These are phyloP conservation scores for Cocos nucifera DNA, from an alignment of 176 grass and related monocot genomes.

Conservation along the genomic window DNA sequence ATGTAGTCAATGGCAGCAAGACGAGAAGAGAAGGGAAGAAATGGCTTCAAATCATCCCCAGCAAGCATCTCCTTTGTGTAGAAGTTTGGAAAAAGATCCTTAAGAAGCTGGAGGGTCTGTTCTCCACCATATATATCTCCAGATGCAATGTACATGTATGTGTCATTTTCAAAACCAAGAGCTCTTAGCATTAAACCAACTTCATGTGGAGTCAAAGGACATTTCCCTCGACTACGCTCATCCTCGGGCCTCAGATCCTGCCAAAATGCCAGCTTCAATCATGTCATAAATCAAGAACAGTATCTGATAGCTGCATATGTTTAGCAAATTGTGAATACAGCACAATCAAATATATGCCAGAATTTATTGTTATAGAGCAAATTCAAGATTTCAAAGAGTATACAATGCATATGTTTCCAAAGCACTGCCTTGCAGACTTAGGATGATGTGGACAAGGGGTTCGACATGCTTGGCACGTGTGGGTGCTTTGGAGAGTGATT, in stretches of 20 bases:
- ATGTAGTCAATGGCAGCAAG: slow-evolving; percentile 88
- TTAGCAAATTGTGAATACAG: too few species aligned
- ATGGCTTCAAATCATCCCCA: slow-evolving; percentile 58
- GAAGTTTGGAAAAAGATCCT: slow-evolving; percentile 74
- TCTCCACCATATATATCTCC: slow-evolving; percentile 97
- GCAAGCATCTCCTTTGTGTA: slow-evolving; percentile 86
- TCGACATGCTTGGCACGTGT: too few species aligned
- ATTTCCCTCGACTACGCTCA: slow-evolving; percentile 76
- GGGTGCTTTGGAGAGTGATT: too few species aligned
- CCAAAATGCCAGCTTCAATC: neutral
- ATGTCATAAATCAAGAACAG: neutral
- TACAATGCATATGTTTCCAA: too few species aligned
- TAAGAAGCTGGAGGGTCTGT: slow-evolving; percentile 61
- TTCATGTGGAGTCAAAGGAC: slow-evolving; percentile 81
- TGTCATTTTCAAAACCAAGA: slow-evolving; percentile 78
- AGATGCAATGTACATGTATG: slow-evolving; percentile 77
- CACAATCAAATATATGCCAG: too few species aligned
- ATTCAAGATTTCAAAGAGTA: too few species aligned
- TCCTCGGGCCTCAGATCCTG: slow-evolving; percentile 74
- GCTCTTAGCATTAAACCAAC: slow-evolving; percentile 79
- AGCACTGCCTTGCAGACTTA: too few species aligned
- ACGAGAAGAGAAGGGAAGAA: slow-evolving; percentile 68
- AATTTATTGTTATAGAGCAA: too few species aligned
- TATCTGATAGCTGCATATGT: neutral
- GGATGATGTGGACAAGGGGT: too few species aligned